Evolutionary conservation across 345 rosid genomes (phyloP), one percentile per base, ranked within the genome.

Genomic region (Populus tremula): DNA sequence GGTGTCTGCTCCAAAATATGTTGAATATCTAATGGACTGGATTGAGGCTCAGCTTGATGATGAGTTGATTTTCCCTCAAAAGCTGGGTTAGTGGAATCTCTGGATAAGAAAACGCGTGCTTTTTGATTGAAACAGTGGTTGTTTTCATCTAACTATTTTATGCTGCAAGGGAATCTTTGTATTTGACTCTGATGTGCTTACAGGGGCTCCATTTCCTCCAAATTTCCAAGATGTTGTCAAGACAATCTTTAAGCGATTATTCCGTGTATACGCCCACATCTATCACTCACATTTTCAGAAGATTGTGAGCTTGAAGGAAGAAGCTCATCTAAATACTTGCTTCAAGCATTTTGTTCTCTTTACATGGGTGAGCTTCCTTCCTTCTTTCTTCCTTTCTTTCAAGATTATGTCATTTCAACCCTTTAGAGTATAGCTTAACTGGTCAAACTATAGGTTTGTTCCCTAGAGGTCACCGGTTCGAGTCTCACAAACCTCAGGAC

Each of bases 251-350:
- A 91, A 91, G 71, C 75, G 95, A 50, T 69, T 89, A 81, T 91
- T 91, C 81, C 86, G 91, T 6, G 93, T 89, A 20, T 91, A 89
- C 66, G 91, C 95, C 8, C 95, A 91, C 76, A 89, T 91, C 53
- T 91, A 89, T 75, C 95, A 89, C 84, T 88, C 91, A 4, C 93
- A 91, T 71, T 91, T 91, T 69, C 91, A 88, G 85, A 88, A 88
- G 82, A 91, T 91, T 71, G 93, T 91, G 75, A 86, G 80, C 67
- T 72, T 91, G 76, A 88, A 89, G 82, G 95, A 91, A 71, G 95
- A 88, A 85, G 95, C 95, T 78, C 95, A 91, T 82, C 84, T 91
- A 49, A 91, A 91, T 67, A 91, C 95, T 53, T 88, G 95, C 87
- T 91, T 91, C 75, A 89, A 89, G 67, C 93, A 91, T 84, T 91